Evolutionary conservation across 2,329 filamentous ascomycete genomes (phyloP).

Genomic region (Colletotrichum tropicicola): DNA sequence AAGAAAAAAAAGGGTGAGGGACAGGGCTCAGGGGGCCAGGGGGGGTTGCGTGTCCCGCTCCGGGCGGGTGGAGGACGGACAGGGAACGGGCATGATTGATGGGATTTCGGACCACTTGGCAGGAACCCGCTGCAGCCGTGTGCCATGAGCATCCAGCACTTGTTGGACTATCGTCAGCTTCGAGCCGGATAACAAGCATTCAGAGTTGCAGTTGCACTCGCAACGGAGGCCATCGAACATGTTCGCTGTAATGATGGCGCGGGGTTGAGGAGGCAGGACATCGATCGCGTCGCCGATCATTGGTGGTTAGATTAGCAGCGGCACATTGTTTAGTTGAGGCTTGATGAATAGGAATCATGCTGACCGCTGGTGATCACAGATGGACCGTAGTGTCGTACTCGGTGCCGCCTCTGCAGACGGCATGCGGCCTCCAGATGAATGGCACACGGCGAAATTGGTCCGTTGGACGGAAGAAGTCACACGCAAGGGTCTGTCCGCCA

Average conservation of each 20-base stretch:
- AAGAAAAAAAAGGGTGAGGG: background rate
- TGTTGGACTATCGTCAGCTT: background rate
- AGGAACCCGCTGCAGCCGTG: constrained; percentile 12
- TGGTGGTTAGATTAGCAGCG: too few relatives aligned
- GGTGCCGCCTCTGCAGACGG: background rate
- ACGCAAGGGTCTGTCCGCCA: background rate
- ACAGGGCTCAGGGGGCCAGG: constrained; percentile 9
- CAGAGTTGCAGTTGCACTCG: constrained; percentile 2
- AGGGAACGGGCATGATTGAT: constrained; percentile 22
- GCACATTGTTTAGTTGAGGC: too few relatives aligned
- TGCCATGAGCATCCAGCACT: background rate
- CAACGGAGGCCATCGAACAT: background rate
- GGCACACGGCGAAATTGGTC: background rate
- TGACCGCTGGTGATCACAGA: too few relatives aligned
- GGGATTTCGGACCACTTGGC: constrained; percentile 19
- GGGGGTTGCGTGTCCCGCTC: constrained; percentile 5
- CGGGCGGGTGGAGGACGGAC: constrained; percentile 9
- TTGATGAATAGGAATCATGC: too few relatives aligned
- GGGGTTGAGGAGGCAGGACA: background rate
- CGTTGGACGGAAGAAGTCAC: constrained; percentile 7
- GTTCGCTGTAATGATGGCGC: background rate
- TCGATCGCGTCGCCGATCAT: too few relatives aligned
- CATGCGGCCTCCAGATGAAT: background rate
- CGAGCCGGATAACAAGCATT: background rate
- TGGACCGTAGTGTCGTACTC: background rate